Conservation (phyloP, 768 basidiomycete genomes). For the Mycena floridula region DNA sequence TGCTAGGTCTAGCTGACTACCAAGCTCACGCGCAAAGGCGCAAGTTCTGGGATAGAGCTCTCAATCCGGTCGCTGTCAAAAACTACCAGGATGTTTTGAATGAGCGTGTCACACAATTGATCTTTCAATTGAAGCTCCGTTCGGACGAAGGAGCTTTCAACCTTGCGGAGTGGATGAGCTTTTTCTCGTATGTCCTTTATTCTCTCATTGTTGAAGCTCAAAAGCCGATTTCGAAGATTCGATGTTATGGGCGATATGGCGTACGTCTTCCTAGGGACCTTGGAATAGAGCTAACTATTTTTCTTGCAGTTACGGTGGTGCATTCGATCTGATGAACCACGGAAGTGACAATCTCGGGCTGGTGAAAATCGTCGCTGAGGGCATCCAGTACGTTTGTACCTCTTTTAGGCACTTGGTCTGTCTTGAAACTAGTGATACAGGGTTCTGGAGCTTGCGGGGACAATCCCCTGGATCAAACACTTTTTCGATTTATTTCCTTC, state of each 20-base stretch:
- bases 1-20: no score
- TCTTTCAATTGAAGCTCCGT: background rate
- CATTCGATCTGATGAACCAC: constrained; percentile 29
- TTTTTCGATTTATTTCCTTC: no score
- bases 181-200: constrained; percentile 1
- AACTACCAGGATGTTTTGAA: background rate
- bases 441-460: no score
- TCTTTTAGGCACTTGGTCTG: background rate
- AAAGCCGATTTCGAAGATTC: constrained; percentile 12
- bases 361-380: constrained; percentile 21
- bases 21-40: no score
- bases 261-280: constrained; percentile 9
- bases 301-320: constrained; percentile 33
- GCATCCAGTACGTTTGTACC: constrained; percentile 22
- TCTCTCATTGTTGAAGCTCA: background rate
- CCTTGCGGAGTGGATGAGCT: constrained; percentile 2
- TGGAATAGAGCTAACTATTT: background rate
- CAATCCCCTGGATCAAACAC: no score
- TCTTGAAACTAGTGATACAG: constrained; percentile 1
- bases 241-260: constrained; percentile 27
- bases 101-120: background rate
- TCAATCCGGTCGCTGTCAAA: background rate
- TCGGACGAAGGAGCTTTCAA: background rate
- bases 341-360: constrained; percentile 25
- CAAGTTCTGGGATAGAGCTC: no score